Percentiles rank a stretch among this genome's conserved stretches.
phyloP scores from a whole-genome alignment of 352 stramenopile genomes.

The Aphanomyces stellatus region DNA sequence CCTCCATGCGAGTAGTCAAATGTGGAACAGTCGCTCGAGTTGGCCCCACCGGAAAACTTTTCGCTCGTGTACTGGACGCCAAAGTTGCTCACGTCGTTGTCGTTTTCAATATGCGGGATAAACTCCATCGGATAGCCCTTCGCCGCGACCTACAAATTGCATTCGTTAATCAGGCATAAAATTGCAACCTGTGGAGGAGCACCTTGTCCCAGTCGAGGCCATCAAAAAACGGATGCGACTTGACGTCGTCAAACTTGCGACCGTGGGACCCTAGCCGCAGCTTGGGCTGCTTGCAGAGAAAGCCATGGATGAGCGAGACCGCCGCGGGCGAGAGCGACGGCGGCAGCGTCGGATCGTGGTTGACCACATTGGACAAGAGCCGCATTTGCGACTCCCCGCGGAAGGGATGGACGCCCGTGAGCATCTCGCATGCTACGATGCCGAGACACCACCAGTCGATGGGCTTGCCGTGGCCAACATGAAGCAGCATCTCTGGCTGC shows the following conservation, averaged over 20 bases:
- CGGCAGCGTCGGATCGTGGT: slow-evolving; percentile 53
- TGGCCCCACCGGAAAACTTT: slow-evolving; percentile 3
- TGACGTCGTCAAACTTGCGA: slow-evolving; percentile 30
- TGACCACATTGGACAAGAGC: slow-evolving; percentile 86
- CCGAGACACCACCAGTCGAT: slow-evolving; percentile 91
- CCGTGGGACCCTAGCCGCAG: slow-evolving; percentile 54
- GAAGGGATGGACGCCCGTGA: slow-evolving; percentile 85
- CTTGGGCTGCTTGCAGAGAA: slow-evolving; percentile 68
- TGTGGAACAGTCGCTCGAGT: neutral
- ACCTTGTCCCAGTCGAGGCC: slow-evolving; percentile 68
- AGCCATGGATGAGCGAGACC: slow-evolving; percentile 53
- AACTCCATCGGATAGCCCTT: slow-evolving; percentile 42
- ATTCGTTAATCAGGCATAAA: neutral
- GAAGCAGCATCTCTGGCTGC: slow-evolving; percentile 28
- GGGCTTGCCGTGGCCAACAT: slow-evolving; percentile 28
- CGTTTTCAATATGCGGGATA: slow-evolving; percentile 51
- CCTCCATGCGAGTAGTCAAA: neutral
- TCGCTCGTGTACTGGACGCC: slow-evolving; percentile 66
- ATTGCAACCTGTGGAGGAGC: too few species aligned
- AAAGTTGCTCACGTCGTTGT: slow-evolving; percentile 74
- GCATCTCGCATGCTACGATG: slow-evolving; percentile 86
- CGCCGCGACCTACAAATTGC: slow-evolving; percentile 21
- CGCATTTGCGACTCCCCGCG: slow-evolving; percentile 75
- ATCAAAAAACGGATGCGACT: slow-evolving; percentile 80
- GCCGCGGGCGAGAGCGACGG: slow-evolving; percentile 55